phyloP scores from a whole-genome alignment of 192 early-diverging fungal species.

The Coemansia sp. region DNA sequence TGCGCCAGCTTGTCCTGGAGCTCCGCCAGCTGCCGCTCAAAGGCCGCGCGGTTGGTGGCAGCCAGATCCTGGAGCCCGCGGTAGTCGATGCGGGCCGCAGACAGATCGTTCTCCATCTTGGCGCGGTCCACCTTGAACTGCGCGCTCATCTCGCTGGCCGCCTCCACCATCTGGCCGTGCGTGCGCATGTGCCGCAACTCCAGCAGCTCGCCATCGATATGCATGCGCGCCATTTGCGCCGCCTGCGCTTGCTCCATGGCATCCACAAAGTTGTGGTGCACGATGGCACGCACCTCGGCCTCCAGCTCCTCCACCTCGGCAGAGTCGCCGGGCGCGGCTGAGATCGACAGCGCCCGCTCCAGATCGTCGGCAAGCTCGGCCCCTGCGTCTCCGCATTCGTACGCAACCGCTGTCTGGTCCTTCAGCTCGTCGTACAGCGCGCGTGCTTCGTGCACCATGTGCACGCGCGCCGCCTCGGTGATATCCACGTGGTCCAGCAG shows the following conservation, averaged over 20 bases:
- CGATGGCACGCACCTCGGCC: conserved; percentile 9
- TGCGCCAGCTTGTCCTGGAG: conserved; percentile 11
- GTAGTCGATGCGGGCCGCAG: conserved; percentile 18
- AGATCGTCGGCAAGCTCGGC: conserved; percentile 27
- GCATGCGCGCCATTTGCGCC: conserved; percentile 8
- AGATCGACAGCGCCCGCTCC: conserved; percentile 9
- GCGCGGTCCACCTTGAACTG: conserved; percentile 30
- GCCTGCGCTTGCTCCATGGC: conserved; percentile 22
- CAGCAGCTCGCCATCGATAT: conserved; percentile 13
- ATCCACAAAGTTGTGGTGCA: conserved; percentile 22
- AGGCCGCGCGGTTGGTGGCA: conserved; percentile 7
- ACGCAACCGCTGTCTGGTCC: conserved; percentile 18
- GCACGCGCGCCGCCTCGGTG: conserved; percentile 38
- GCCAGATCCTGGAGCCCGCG: conserved; percentile 33
- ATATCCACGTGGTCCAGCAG: conserved; percentile 15
- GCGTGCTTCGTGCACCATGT: conserved; percentile 48
- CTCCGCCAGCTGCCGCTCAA: conserved; percentile 25
- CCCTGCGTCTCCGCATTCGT: conserved; percentile 24
- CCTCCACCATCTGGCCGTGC: conserved; percentile 49
- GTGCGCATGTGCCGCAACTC: conserved; percentile 35
- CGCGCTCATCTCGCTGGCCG: conserved; percentile 35
- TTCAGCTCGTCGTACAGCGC: conserved; percentile 39
- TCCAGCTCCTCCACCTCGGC: conserved; percentile 10
- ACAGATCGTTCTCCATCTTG: conserved; percentile 17
- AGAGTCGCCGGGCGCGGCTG: background rate